A percentile compares a stretch with the other conserved stretches of the same genome.
Evolutionary conservation across 208 protist genomes (phyloP).

Genomic region (Crithidia mellificae): DNA sequence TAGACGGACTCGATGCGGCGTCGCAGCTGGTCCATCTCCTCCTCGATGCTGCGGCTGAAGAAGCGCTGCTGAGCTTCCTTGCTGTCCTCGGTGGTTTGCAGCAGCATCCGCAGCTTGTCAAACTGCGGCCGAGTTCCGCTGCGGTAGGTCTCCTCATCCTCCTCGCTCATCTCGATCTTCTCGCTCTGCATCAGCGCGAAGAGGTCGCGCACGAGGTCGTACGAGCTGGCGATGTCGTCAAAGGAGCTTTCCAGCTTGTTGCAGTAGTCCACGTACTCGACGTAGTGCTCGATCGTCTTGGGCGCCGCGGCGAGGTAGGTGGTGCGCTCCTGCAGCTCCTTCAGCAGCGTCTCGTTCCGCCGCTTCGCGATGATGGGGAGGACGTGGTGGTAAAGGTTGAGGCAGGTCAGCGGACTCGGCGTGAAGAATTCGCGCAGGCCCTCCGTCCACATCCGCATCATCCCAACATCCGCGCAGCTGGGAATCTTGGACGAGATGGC

Average conservation of each 20-base stretch:
- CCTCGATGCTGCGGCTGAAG: constrained; percentile 92
- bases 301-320: constrained; percentile 79
- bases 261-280: constrained; percentile 89
- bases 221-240: constrained; percentile 76
- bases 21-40: constrained; percentile 92
- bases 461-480: constrained; percentile 81
- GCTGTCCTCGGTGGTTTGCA: constrained; percentile 87
- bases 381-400: constrained; percentile 86
- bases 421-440: constrained; percentile 88
- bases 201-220: constrained; percentile 91
- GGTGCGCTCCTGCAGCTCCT: constrained; percentile 84
- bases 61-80: constrained; percentile 89
- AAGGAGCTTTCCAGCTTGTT: constrained; percentile 74
- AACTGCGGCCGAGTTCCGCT: constrained; percentile 92
- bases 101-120: constrained; percentile 89
- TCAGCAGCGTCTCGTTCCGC: constrained; percentile 88
- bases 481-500: constrained; percentile 87
- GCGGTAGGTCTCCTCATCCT: constrained; percentile 91
- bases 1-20: constrained; percentile 86
- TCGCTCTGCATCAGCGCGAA: constrained; percentile 88
- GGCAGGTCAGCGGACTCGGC: constrained; percentile 87
- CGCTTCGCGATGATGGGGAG: constrained; percentile 90
- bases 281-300: constrained; percentile 93
- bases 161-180: constrained; percentile 85
- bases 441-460: constrained; percentile 85